A percentile compares a stretch with the other conserved stretches of the same genome.
phyloP scores from a whole-genome alignment of 306 rosid species.

The Medicago lupulina region DNA sequence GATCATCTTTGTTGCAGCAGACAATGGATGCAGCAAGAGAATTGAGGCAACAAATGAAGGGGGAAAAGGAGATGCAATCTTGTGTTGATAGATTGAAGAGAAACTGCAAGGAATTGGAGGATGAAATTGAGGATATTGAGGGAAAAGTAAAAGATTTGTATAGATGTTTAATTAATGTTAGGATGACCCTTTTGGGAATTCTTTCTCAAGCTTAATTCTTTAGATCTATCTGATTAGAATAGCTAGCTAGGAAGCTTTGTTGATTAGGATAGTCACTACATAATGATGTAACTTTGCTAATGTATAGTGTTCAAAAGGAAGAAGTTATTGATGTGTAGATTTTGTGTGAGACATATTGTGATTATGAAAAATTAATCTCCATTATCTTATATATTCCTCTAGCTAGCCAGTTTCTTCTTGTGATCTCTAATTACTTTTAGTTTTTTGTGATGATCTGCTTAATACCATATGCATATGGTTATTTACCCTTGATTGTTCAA shows the following conservation, averaged over 20 bases:
- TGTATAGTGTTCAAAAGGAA: background rate
- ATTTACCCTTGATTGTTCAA: background rate
- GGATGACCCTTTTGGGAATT: slow-evolving; percentile 60
- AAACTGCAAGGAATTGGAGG: slow-evolving; percentile 45
- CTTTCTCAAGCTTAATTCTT: slow-evolving; percentile 48
- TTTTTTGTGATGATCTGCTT: background rate
- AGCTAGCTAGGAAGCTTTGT: slow-evolving; percentile 18
- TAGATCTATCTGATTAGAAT: slow-evolving; percentile 12
- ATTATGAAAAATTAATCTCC: background rate
- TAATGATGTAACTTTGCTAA: slow-evolving; percentile 28
- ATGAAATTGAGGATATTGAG: slow-evolving; percentile 45
- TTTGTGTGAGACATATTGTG: slow-evolving; percentile 26
- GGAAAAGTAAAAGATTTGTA: slow-evolving; percentile 57
- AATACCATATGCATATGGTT: background rate
- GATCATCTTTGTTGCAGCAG: slow-evolving; percentile 35
- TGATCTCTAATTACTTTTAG: background rate
- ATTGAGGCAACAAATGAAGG: slow-evolving; percentile 46
- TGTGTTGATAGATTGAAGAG: slow-evolving; percentile 47
- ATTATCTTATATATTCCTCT: background rate
- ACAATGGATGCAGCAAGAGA: slow-evolving; percentile 45
- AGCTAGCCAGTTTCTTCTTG: background rate
- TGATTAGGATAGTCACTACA: slow-evolving; percentile 22
- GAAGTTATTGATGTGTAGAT: slow-evolving; percentile 36
- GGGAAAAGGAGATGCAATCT: slow-evolving; percentile 36
- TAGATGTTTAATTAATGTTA: slow-evolving; percentile 55